Base-by-base conservation (phyloP, 306 rosid genomes). In the Inga leiocalycina region DNA sequence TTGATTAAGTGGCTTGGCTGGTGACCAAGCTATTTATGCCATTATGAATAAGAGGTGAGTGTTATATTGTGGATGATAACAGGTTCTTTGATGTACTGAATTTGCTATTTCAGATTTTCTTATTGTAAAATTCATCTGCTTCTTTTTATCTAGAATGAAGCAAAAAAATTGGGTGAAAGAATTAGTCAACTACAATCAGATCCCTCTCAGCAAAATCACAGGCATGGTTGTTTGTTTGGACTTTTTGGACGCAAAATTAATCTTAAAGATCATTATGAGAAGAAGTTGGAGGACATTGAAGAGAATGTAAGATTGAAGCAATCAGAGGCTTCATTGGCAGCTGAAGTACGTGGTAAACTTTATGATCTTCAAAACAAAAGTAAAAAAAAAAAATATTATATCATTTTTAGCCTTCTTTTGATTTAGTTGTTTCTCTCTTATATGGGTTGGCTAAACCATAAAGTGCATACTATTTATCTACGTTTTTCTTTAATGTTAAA, bases 241-340 rank as follows among this genome's bases (percentile, higher is more conserved):
- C 52, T 84, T 74, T 92, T 89, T 74, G 83, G 93, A 82, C 83
- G 19, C 71, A 87, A 89, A 84, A 80, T 64, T 79, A 87, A 86
- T 85, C 90, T 87, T 49, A 83, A 80, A 45, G 90, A 92, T 88
- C 91, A 80, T 51, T 94, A 90, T 74, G 93, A 87, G 81, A 96
- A 91, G 84, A 85, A 70, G 87, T 89, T 94, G 82, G 95, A 87
- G 86, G 87, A 86, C 84, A 86, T 91, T 80, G 94, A 94, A 87
- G 97, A 90, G 87, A 88, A 85, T 86, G 85, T 96, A 81, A 91
- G 91, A 87, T 66, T 86, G 86, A 85, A 87, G 86, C 97, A 91
- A 80, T 84, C 97, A 62, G 94, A 89, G 86, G 84, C 69, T 87
- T 88, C 94, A 80, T 82, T 86, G 82, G 86, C 91, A 32, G 94